Conservation (phyloP, 345 rosid genomes). For the Ailanthus altissimus region DNA sequence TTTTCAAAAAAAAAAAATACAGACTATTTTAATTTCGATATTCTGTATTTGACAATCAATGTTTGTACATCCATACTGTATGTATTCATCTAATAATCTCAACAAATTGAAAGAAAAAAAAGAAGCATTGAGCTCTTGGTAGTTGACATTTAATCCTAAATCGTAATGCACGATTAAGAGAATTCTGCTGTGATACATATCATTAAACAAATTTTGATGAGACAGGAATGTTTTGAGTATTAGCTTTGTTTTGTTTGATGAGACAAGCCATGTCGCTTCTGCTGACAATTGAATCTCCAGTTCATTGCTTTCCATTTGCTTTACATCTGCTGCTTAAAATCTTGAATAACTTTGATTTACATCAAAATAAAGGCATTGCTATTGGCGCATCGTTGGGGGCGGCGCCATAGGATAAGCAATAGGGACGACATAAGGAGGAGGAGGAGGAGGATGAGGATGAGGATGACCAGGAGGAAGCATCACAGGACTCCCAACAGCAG, state of each 20-base stretch:
- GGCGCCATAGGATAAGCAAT: conserved; percentile 74
- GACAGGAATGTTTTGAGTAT: no score
- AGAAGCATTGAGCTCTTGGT: no score
- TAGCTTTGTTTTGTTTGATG: neutral
- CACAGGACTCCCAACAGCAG: conserved; percentile 88
- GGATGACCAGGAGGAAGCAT: conserved; percentile 75
- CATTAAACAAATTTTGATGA: neutral
- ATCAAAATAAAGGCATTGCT: conserved; percentile 8
- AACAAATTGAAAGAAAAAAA: neutral
- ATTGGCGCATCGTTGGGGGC: conserved; percentile 64
- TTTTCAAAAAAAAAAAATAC: no score
- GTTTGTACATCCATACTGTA: no score
- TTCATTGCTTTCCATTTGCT: neutral
- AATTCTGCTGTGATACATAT: neutral
- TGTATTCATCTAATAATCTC: no score
- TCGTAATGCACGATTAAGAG: neutral
- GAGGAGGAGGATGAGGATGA: conserved; percentile 45
- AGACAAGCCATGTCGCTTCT: neutral
- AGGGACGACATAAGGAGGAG: conserved; percentile 64
- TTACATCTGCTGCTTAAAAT: neutral
- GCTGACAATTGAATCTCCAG: no score
- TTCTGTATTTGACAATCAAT: no score
- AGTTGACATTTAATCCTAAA: no score
- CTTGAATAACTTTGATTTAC: neutral
- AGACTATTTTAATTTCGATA: no score